phyloP scores from a whole-genome alignment of 805 yeast species.

The Cephaloascus fragrans region DNA sequence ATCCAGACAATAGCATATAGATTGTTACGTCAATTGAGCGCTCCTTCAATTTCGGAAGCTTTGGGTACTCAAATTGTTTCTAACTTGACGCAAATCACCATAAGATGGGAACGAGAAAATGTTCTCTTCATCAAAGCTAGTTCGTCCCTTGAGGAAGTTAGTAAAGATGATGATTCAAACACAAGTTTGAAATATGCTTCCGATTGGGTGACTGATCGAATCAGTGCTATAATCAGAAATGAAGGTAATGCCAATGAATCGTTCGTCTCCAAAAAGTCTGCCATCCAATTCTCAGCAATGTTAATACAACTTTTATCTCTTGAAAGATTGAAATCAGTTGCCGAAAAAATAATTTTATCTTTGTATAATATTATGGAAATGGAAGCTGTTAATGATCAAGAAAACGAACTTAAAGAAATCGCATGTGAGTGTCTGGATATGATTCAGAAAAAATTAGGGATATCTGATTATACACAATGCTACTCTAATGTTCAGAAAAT shows the following conservation, averaged over 20 bases:
- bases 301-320: conserved; percentile 37
- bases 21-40: conserved; percentile 69
- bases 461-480: conserved; percentile 51
- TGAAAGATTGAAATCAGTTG: conserved; percentile 27
- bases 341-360: conserved; percentile 45
- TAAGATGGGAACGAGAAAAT: conserved; percentile 46
- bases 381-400: conserved; percentile 31
- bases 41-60: conserved; percentile 59
- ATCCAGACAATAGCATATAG: conserved; percentile 63
- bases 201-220: conserved; percentile 56
- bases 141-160: conserved; percentile 10
- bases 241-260: conserved; percentile 47
- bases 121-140: conserved; percentile 20
- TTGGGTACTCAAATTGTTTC: conserved; percentile 58
- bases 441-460: conserved; percentile 61
- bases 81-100: conserved; percentile 50
- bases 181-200: conserved; percentile 25
- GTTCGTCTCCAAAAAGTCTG: conserved; percentile 50
- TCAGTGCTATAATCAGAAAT: conserved; percentile 54
- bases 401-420: conserved; percentile 40
- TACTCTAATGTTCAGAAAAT: conserved; percentile 55
- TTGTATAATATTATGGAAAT: conserved; percentile 38
- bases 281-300: conserved; percentile 65
- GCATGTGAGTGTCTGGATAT: conserved; percentile 60
- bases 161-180: conserved; percentile 12